phyloP scores from a whole-genome alignment of 352 stramenopile genomes.

The Phytophthora lateralis region DNA sequence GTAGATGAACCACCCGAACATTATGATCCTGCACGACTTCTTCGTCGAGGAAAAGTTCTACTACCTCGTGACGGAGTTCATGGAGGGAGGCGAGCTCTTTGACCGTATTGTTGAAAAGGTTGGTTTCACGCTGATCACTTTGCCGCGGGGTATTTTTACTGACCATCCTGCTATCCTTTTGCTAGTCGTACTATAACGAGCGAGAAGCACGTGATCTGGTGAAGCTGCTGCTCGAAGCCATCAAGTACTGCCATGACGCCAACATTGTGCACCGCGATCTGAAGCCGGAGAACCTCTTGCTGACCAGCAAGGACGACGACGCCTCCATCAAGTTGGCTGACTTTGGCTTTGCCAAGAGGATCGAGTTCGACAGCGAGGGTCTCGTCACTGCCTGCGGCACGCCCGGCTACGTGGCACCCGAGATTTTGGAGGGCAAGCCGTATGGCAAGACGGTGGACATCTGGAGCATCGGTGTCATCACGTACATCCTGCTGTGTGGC shows the following conservation, averaged over 20 bases:
- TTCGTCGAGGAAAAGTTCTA: slow-evolving; percentile 95
- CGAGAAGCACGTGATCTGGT: slow-evolving; percentile 86
- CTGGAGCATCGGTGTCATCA: slow-evolving; percentile 92
- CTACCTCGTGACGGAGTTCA: slow-evolving; percentile 98
- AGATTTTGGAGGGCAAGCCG: slow-evolving; percentile 78
- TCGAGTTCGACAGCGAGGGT: slow-evolving; percentile 72
- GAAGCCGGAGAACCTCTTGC: slow-evolving; percentile 85
- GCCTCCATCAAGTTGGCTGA: slow-evolving; percentile 87
- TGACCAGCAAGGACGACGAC: slow-evolving; percentile 83
- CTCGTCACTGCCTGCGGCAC: slow-evolving; percentile 84
- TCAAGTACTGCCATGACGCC: slow-evolving; percentile 90
- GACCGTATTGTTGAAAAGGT: slow-evolving; percentile 90
- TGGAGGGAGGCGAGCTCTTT: slow-evolving; percentile 92
- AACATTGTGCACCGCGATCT: slow-evolving; percentile 87
- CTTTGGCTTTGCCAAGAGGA: slow-evolving; percentile 89
- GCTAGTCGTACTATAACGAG: slow-evolving; percentile 90
- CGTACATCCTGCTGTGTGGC: slow-evolving; percentile 86
- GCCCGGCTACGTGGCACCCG: slow-evolving; percentile 82
- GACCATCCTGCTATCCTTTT: slow-evolving; percentile 8
- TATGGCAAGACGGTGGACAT: slow-evolving; percentile 89
- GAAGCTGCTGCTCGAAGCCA: slow-evolving; percentile 85
- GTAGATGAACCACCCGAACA: slow-evolving; percentile 92
- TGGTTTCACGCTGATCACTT: slow-evolving; percentile 1
- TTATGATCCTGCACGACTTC: slow-evolving; percentile 94
- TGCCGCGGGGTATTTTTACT: slow-evolving; percentile 12